phyloP scores from a whole-genome alignment of 2,329 filamentous ascomycete species.

The Davidsoniella virescens region DNA sequence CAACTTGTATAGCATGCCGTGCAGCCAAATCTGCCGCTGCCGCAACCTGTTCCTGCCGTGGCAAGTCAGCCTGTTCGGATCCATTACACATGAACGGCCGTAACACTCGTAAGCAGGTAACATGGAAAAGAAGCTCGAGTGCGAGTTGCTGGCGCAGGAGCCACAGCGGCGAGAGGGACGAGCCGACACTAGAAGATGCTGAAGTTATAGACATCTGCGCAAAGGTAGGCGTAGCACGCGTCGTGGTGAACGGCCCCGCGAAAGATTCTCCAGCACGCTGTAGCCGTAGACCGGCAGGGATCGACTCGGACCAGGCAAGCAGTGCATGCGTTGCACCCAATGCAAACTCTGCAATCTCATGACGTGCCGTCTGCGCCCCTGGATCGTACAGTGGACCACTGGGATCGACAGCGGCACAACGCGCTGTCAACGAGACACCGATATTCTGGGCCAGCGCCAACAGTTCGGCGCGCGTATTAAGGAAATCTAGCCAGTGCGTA shows the following conservation, averaged over 20 bases:
- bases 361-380: not conserved
- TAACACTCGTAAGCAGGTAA: not conserved
- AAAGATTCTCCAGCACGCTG: no score
- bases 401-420: not conserved
- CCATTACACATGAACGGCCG: conserved; percentile 2
- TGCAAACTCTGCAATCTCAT: conserved; percentile 4
- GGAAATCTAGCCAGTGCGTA: conserved; percentile 8
- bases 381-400: not conserved
- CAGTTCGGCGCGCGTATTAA: conserved; percentile 8
- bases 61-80: not conserved
- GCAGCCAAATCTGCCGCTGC: not conserved
- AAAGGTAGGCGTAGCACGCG: no score
- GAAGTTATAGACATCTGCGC: no score
- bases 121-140: conserved; percentile 6
- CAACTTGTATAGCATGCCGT: not conserved
- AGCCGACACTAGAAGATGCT: no score
- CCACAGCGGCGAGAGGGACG: not conserved
- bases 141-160: conserved; percentile 1
- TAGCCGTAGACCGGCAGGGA: no score
- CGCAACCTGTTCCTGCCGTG: not conserved
- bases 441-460: conserved; percentile 4
- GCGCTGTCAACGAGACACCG: not conserved
- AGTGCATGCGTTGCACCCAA: not conserved
- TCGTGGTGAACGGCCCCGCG: no score
- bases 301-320: not conserved